These are phyloP conservation scores for Ilyonectria mors-panacis DNA, from an alignment of 2,329 filamentous ascomycete species.

Conservation along the genomic window DNA sequence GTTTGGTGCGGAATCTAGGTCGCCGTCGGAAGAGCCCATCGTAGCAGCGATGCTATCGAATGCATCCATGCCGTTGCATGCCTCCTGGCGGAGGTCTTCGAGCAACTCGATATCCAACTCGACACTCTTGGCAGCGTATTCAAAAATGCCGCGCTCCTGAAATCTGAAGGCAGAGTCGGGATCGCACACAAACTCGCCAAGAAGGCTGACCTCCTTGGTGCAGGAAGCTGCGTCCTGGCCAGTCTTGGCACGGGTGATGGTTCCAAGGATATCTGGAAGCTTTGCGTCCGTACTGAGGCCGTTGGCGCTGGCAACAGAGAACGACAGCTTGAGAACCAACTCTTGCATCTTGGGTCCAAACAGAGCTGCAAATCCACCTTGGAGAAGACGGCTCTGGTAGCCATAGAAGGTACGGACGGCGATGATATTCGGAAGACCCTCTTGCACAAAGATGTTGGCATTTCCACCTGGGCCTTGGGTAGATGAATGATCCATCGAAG, in stretches of 20 bases:
- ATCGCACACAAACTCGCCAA: conserved; percentile 65
- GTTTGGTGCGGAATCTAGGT: conserved; percentile 56
- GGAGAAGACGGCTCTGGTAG: conserved; percentile 66
- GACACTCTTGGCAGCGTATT: conserved; percentile 64
- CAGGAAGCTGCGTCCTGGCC: conserved; percentile 62
- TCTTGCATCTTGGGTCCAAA: conserved; percentile 68
- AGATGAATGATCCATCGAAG: conserved; percentile 44
- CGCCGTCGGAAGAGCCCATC: conserved; percentile 24
- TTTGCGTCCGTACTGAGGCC: conserved; percentile 58
- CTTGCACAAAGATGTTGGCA: conserved; percentile 62
- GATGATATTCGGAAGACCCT: conserved; percentile 63
- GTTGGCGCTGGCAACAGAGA: conserved; percentile 62
- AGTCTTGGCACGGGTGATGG: conserved; percentile 49
- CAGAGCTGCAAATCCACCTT: conserved; percentile 64
- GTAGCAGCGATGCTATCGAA: conserved; percentile 60
- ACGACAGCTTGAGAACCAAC: conserved; percentile 67
- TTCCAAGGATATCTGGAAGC: conserved; percentile 46
- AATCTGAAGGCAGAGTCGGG: conserved; percentile 61
- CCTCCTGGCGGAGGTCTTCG: conserved; percentile 67
- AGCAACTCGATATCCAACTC: conserved; percentile 67
- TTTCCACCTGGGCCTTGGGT: conserved; percentile 31
- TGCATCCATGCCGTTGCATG: conserved; percentile 69
- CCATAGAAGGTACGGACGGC: conserved; percentile 67
- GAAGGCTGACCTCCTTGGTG: conserved; percentile 63
- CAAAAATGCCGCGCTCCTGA: conserved; percentile 66